Percentiles rank a stretch among this genome's conserved stretches.
Conservation (phyloP, 176 grass and related monocot genomes). For the Dendrocalamus sinicus region DNA sequence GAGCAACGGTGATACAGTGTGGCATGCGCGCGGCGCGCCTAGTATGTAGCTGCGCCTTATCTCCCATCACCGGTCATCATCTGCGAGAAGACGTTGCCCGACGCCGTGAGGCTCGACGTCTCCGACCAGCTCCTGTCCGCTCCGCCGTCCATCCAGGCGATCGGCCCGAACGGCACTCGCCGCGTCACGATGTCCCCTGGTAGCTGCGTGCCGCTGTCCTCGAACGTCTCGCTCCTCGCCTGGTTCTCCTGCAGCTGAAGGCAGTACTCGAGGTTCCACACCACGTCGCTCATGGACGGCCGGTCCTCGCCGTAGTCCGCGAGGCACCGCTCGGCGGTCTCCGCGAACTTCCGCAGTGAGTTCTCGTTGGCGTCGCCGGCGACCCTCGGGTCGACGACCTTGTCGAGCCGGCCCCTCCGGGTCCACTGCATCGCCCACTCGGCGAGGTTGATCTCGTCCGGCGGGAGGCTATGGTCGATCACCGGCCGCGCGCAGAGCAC, state of each 20-base stretch:
- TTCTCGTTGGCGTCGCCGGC: conserved; percentile 45
- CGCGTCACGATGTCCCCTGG: conserved; percentile 2
- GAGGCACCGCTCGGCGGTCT: conserved; percentile 56
- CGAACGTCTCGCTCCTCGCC: conserved; percentile 25
- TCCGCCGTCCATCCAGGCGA: background rate
- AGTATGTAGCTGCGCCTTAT: background rate
- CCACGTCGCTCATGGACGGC: conserved; percentile 52
- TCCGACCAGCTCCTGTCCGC: background rate
- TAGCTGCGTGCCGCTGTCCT: conserved; percentile 49
- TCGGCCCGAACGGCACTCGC: background rate
- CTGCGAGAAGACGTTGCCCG: conserved; percentile 44
- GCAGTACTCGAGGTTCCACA: conserved; percentile 66
- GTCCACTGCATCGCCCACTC: conserved; percentile 52
- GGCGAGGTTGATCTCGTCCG: conserved; percentile 51
- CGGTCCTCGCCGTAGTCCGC: conserved; percentile 53
- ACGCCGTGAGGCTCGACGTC: background rate
- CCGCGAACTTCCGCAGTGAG: conserved; percentile 53
- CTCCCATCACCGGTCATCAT: conserved; percentile 28
- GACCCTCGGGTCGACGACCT: conserved; percentile 43
- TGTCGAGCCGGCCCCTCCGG: conserved; percentile 36
- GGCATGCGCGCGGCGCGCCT: too few species aligned
- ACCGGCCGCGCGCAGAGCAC: conserved; percentile 52
- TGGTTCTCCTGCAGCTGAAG: conserved; percentile 53
- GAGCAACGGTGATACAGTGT: background rate
- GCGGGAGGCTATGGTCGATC: conserved; percentile 40